Conservation (phyloP, 73 alveolate species). For the Halteria grandinella region DNA sequence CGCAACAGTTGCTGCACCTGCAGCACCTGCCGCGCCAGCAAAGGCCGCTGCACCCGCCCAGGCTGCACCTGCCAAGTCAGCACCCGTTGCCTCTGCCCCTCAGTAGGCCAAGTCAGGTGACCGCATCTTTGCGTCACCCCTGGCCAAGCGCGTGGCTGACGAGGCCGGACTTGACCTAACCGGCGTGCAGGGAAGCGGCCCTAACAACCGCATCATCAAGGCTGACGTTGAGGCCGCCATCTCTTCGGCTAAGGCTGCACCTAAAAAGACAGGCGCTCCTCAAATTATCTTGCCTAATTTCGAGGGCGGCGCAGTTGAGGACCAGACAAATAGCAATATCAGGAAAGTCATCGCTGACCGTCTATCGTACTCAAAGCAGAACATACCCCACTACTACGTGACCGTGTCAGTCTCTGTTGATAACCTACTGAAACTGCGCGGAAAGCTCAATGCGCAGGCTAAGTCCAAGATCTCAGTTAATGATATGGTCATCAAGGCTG, state of each 20-base stretch:
- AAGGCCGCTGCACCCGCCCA: conserved; percentile 56
- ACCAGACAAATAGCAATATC: conserved; percentile 10
- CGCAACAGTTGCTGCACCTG: conserved; percentile 54
- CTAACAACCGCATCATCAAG: conserved; percentile 73
- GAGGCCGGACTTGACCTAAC: conserved; percentile 54
- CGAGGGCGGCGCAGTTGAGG: background rate
- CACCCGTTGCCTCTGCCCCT: background rate
- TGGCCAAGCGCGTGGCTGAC: conserved; percentile 73
- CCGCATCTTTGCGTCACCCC: conserved; percentile 69
- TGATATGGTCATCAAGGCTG: conserved; percentile 81
- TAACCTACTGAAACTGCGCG: conserved; percentile 70
- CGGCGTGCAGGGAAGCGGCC: conserved; percentile 75
- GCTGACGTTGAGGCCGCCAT: conserved; percentile 70
- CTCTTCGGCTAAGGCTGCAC: background rate
- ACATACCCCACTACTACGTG: conserved; percentile 89
- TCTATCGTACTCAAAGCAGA: conserved; percentile 71
- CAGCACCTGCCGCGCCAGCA: conserved; percentile 58
- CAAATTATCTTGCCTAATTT: background rate
- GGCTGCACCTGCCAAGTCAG: conserved; percentile 24
- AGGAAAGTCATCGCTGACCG: conserved; percentile 80
- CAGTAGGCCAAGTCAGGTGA: conserved; percentile 37
- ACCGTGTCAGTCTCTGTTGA: conserved; percentile 75
- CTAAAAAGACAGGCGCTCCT: background rate
- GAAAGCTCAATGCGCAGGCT: conserved; percentile 64
- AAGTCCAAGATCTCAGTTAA: conserved; percentile 76